Conservation (phyloP, 2,329 filamentous ascomycete species). For the Aspergillus sp. region DNA sequence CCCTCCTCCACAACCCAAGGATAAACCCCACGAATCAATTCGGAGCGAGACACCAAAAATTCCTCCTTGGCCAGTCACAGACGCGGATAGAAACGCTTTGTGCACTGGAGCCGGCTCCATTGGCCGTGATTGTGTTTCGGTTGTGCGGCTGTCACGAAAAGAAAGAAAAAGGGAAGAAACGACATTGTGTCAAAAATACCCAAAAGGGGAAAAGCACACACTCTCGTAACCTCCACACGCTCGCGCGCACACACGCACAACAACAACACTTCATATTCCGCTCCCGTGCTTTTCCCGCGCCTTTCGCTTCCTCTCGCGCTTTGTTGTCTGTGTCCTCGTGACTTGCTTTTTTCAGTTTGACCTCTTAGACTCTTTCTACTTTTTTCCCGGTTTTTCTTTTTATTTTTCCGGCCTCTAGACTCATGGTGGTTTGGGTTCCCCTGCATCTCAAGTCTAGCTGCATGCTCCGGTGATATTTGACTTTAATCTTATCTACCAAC, state of each 20-base stretch:
- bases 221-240: too few relatives aligned
- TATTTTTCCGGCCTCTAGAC: too few relatives aligned
- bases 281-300: constrained; percentile 1
- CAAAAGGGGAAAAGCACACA: background rate
- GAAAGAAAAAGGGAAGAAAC: background rate
- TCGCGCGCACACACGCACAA: too few relatives aligned
- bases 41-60: too few relatives aligned
- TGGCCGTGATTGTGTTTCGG: too few relatives aligned
- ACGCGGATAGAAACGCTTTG: too few relatives aligned
- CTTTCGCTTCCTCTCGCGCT: constrained; percentile 4
- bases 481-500: background rate
- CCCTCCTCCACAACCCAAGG: too few relatives aligned
- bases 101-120: too few relatives aligned
- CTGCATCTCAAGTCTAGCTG: background rate
- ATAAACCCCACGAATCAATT: too few relatives aligned
- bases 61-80: background rate
- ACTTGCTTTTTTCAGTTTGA: background rate
- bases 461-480: background rate
- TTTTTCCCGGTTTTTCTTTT: background rate
- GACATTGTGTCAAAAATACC: background rate
- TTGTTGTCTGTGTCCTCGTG: constrained; percentile 1
- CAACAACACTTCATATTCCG: constrained; percentile 2
- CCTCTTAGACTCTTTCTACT: background rate
- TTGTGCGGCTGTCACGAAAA: constrained; percentile 6
- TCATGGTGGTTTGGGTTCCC: background rate